Percentiles rank a stretch among this genome's conserved stretches.
These are phyloP conservation scores for Diaporthe batatas DNA, from an alignment of 2,329 filamentous ascomycete species.

Conservation along the genomic window DNA sequence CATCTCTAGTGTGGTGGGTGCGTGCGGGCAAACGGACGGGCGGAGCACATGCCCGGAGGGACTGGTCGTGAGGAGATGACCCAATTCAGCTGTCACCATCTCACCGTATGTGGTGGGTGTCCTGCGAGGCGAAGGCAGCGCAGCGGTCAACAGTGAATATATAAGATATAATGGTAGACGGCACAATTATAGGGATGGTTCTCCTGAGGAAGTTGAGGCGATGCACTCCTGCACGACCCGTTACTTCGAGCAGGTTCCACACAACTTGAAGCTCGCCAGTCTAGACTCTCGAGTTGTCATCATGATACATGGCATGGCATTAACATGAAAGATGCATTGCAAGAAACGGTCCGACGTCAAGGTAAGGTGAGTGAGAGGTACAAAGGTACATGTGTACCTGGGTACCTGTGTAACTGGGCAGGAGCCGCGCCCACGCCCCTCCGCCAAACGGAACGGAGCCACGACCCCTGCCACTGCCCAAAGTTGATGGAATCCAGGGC, in stretches of 20 bases:
- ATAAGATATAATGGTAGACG: neutral
- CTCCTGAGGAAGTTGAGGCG: conserved; percentile 24
- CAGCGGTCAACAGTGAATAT: neutral
- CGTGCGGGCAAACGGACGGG: neutral
- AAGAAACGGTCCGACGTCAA: conserved; percentile 32
- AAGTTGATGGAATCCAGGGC: conserved; percentile 25
- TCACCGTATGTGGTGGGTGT: neutral
- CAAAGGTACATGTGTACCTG: conserved; percentile 8
- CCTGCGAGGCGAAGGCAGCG: neutral
- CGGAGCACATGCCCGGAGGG: neutral
- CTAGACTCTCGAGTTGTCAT: neutral
- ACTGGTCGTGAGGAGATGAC: neutral
- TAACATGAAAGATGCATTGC: neutral
- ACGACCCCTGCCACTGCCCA: conserved; percentile 18
- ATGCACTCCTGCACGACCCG: conserved; percentile 6
- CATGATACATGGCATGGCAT: neutral
- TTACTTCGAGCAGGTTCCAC: conserved; percentile 20
- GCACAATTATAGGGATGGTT: neutral
- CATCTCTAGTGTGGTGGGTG: neutral
- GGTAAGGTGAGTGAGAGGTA: neutral
- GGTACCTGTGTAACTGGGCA: conserved; percentile 2
- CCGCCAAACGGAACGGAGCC: conserved; percentile 30
- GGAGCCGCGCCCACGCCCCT: conserved; percentile 22
- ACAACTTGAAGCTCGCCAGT: neutral
- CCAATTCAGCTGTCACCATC: neutral